Conservation (phyloP, 495 filamentous ascomycete genomes). For the Penicillium goetzii region DNA sequence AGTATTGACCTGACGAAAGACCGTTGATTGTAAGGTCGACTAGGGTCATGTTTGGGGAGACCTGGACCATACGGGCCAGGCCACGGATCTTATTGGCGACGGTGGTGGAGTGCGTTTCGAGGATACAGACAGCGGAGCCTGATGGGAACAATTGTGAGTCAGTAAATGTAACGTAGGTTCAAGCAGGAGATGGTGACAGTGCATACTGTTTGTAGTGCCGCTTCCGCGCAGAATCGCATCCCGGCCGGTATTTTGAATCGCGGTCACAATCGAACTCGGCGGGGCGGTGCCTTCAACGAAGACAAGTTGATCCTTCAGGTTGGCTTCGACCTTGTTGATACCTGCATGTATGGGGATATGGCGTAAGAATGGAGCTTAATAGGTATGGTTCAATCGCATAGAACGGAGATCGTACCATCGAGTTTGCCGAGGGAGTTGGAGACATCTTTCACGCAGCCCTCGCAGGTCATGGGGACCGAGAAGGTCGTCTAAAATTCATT, state of each 20-base stretch:
- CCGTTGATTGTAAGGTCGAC: constrained; percentile 88
- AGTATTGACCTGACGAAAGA: constrained; percentile 78
- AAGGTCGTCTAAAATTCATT: constrained; percentile 72
- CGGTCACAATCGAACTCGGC: constrained; percentile 83
- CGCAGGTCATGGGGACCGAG: constrained; percentile 91
- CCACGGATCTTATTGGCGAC: constrained; percentile 70
- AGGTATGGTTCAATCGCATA: neutral
- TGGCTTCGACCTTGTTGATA: constrained; percentile 53
- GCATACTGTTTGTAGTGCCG: constrained; percentile 80
- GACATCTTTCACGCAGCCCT: constrained; percentile 82
- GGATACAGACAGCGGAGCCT: constrained; percentile 94
- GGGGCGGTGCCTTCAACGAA: constrained; percentile 63
- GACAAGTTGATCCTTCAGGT: constrained; percentile 52
- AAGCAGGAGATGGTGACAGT: neutral
- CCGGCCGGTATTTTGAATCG: constrained; percentile 86
- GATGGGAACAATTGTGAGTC: constrained; percentile 34
- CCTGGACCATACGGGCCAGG: constrained; percentile 79
- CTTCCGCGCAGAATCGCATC: constrained; percentile 94
- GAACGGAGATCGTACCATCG: constrained; percentile 52
- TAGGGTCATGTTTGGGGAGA: constrained; percentile 72
- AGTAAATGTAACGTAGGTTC: constrained; percentile 11
- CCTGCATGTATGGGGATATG: constrained; percentile 29
- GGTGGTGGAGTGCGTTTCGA: constrained; percentile 77
- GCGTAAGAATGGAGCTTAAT: constrained; percentile 2
- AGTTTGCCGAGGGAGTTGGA: constrained; percentile 74